Base-by-base conservation (phyloP, 331 rosid species). In the Acacia pycnantha region DNA sequence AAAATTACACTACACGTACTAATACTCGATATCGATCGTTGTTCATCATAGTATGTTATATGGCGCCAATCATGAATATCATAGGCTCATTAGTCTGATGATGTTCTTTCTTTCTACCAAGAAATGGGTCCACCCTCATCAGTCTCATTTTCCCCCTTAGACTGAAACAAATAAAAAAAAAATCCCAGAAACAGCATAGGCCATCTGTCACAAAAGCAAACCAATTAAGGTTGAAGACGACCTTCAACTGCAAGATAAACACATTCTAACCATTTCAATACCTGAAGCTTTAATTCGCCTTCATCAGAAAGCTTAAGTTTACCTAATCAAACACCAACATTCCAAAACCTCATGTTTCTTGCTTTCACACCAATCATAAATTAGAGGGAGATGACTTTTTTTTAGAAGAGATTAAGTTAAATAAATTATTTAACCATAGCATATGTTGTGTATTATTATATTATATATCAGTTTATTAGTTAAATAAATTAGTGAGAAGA, bases 221-320 rank as follows among this genome's bases (percentile, higher is more conserved):
- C 70, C 70, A 87, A 31, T 31, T 31, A 31, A 88, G 87, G 75
- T 85, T 84, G 96, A 88, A 82, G 88, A 85, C 26, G 94, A 91
- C 91, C 77, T 81, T 90, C 88, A 84, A 89, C 93, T 80, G 82
- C 93, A 84, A 78, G 67, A 88, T 81, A 83, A 73, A 81, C 76
- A 77, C 70, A 78, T 85, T 58, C 73, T 56, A 77, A 79, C 88
- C 80, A 82, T 79, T 47, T 47, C 40, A 84, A 65, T 65, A 22
- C 62, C 53, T 41, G 74, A 41, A 41, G 19, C 51, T 69, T 69
- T 43, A 65, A 65, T 21, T 41, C 11, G 33, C 54, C 19, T 41
- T n/a, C 74, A 59, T n/a, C 74, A 53, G 82, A 80, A 86, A 81
- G 82, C 78, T 79, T 83, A 76, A 62, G 81, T 84, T 84, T 74